Evolutionary conservation across 2,329 filamentous ascomycete species (phyloP).

Genomic region (Aplosporella prunicola): DNA sequence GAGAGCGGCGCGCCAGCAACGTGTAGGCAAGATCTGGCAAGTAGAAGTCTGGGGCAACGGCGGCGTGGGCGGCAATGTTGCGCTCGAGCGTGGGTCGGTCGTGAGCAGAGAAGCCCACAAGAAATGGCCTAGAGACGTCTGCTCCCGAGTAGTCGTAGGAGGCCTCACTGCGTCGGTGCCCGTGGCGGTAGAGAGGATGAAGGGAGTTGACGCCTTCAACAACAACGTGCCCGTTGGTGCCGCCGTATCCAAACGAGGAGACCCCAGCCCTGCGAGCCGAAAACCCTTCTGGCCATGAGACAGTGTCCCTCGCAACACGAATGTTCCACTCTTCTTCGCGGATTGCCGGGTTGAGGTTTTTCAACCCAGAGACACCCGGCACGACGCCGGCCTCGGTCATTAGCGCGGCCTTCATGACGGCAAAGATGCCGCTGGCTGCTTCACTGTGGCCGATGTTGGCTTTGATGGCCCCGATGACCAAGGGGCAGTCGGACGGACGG

Average conservation of each 20-base stretch:
- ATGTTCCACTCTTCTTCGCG: neutral
- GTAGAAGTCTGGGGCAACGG: neutral
- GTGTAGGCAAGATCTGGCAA: constrained; percentile 16
- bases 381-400: too few species aligned
- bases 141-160: too few species aligned
- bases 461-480: constrained; percentile 16
- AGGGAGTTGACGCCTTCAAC: constrained; percentile 11
- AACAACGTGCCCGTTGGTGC: constrained; percentile 21
- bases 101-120: constrained; percentile 16
- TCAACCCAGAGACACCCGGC: neutral
- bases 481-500: constrained; percentile 17
- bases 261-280: too few species aligned
- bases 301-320: neutral
- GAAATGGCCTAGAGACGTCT: too few species aligned
- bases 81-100: constrained; percentile 8
- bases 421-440: constrained; percentile 20
- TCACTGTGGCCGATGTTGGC: constrained; percentile 24
- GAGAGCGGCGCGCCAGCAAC: constrained; percentile 6
- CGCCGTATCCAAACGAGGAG: constrained; percentile 16
- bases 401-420: too few species aligned
- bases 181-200: too few species aligned
- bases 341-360: neutral
- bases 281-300: too few species aligned
- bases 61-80: constrained; percentile 6
- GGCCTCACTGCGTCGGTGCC: too few species aligned